Evolutionary conservation across 768 basidiomycete species (phyloP).

Genomic region (Tremella yokohamensis): DNA sequence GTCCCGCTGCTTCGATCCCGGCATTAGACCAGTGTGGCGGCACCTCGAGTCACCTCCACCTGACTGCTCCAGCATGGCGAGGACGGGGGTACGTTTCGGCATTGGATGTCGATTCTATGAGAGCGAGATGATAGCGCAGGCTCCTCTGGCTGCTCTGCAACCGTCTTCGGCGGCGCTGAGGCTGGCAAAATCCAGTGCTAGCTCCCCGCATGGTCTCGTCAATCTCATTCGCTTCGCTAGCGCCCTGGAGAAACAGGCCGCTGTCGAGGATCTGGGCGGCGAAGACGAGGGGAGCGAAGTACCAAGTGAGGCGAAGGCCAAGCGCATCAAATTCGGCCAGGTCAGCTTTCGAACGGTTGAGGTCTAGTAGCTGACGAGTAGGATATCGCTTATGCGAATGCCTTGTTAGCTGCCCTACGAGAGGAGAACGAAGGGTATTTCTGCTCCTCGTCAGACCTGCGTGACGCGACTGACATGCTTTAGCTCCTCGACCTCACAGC

Average conservation of each 20-base stretch:
- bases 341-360: too few species aligned
- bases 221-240: constrained; percentile 38
- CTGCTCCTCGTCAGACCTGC: too few species aligned
- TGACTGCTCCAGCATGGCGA: too few species aligned
- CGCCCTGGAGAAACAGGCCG: constrained; percentile 24
- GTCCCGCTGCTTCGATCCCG: too few species aligned
- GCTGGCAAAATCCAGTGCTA: constrained; percentile 30
- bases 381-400: constrained; percentile 24
- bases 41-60: too few species aligned
- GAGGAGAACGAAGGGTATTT: constrained; percentile 19
- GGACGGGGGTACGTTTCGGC: too few species aligned
- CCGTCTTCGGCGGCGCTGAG: background rate
- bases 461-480: too few species aligned
- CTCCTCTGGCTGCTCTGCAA: background rate
- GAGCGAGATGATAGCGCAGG: background rate
- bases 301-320: constrained; percentile 17
- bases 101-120: background rate
- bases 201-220: constrained; percentile 37
- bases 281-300: too few species aligned
- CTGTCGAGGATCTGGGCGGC: background rate
- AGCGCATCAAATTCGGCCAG: constrained; percentile 15
- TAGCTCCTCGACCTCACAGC: too few species aligned
- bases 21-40: too few species aligned
- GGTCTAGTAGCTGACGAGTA: too few species aligned
- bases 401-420: constrained; percentile 22